phyloP scores from a whole-genome alignment of 345 rosid species.

The Camelina neglecta region DNA sequence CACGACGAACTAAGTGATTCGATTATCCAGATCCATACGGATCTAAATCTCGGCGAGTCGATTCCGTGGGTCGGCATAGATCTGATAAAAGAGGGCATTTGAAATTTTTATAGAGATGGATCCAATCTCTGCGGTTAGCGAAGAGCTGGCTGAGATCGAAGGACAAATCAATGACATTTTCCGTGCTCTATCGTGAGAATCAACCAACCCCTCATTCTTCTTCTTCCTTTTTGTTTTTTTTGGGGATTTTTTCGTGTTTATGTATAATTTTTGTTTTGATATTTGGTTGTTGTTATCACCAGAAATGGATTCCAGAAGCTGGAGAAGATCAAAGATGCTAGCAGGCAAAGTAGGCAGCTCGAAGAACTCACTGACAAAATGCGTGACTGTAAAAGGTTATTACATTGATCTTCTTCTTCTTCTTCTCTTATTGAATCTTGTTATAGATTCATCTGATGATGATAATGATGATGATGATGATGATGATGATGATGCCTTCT shows the following conservation, averaged over 20 bases:
- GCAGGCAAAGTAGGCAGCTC: conserved; percentile 87
- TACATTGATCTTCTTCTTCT: not conserved
- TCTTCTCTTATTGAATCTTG: not conserved
- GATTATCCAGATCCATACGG: conserved; percentile 40
- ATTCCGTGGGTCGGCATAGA: conserved; percentile 29
- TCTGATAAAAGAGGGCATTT: conserved; percentile 34
- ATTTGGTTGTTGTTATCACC: not conserved
- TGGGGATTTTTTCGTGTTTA: not conserved
- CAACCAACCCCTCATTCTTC: not conserved
- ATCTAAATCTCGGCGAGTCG: conserved; percentile 40
- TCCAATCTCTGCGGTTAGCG: conserved; percentile 67
- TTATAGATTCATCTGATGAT: conserved; percentile 1
- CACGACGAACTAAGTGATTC: conserved; percentile 20
- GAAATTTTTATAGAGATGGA: conserved; percentile 50
- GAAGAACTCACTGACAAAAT: conserved; percentile 95
- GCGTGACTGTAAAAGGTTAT: conserved; percentile 93
- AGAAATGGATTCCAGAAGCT: conserved; percentile 97
- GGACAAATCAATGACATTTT: conserved; percentile 88
- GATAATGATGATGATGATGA: conserved; percentile 5
- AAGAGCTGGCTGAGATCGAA: conserved; percentile 82
- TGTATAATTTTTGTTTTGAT: not conserved
- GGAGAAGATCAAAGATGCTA: conserved; percentile 93
- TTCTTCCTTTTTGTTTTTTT: no score
- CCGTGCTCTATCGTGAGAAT: conserved; percentile 84
- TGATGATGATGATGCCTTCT: conserved; percentile 10